Evolutionary conservation across 805 yeast species (phyloP).

Genomic region (Wickerhamomyces hampshirensis): DNA sequence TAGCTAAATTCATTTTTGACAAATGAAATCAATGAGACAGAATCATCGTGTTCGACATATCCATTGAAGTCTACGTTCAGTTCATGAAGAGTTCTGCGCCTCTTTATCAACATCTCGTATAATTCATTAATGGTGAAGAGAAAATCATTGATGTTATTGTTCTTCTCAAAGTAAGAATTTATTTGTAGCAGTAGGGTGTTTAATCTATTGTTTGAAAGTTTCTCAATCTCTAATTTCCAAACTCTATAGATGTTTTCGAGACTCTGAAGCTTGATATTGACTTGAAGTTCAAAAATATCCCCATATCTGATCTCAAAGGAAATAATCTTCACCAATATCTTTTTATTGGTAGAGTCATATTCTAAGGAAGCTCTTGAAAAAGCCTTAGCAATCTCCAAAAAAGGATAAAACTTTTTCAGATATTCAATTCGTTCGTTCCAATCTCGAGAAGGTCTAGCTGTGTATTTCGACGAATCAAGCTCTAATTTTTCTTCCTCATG

Average conservation of each 20-base stretch:
- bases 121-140: slow-evolving; percentile 16
- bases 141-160: slow-evolving; percentile 20
- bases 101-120: slow-evolving; percentile 8
- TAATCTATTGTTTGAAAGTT: slow-evolving; percentile 19
- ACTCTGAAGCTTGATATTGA: slow-evolving; percentile 12
- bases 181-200: slow-evolving; percentile 15
- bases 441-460: slow-evolving; percentile 17
- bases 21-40: neutral
- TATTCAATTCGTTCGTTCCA: slow-evolving; percentile 21
- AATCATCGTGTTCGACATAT: neutral
- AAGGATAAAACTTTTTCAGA: slow-evolving; percentile 21
- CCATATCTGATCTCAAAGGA: slow-evolving; percentile 13
- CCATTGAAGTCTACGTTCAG: slow-evolving; percentile 4
- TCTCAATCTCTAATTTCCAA: slow-evolving; percentile 8
- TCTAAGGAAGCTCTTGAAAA: slow-evolving; percentile 15
- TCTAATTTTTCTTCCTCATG: slow-evolving; percentile 6
- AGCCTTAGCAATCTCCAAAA: slow-evolving; percentile 10
- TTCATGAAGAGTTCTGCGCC: slow-evolving; percentile 10
- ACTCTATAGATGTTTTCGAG: slow-evolving; percentile 10
- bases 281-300: slow-evolving; percentile 9
- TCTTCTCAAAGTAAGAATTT: slow-evolving; percentile 1
- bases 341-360: slow-evolving; percentile 7
- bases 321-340: slow-evolving; percentile 16
- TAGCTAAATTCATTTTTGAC: slow-evolving; percentile 2
- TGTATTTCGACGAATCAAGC: slow-evolving; percentile 11